A percentile compares a stretch with the other conserved stretches of the same genome.
phyloP scores from a whole-genome alignment of 1,284 basidiomycete species.

The Pseudozyma sp. region DNA sequence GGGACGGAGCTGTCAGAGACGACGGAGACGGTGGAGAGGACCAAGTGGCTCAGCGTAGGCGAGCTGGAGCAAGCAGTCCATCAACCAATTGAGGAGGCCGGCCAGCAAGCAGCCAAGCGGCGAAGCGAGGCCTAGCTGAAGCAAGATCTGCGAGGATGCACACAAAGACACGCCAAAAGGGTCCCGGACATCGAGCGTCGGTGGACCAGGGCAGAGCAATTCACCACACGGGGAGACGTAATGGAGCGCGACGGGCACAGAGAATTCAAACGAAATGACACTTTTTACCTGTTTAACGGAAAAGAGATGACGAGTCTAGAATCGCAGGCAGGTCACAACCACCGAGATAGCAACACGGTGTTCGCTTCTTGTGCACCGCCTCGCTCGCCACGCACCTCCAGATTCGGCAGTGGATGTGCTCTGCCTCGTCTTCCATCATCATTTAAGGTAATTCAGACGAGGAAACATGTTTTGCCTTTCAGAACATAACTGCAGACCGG shows the following conservation, averaged over 20 bases:
- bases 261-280: neutral
- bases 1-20: neutral
- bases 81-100: neutral
- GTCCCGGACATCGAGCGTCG: constrained; percentile 20
- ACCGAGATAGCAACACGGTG: too few species aligned
- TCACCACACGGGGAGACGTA: neutral
- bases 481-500: too few species aligned
- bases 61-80: neutral
- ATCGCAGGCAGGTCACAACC: too few species aligned
- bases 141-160: constrained; percentile 18
- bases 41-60: neutral
- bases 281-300: too few species aligned
- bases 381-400: too few species aligned
- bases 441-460: too few species aligned
- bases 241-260: neutral
- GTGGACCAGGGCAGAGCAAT: neutral
- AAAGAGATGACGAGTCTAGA: too few species aligned
- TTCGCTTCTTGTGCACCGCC: too few species aligned
- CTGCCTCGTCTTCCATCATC: too few species aligned
- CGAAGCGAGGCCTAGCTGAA: constrained; percentile 4
- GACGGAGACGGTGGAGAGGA: neutral
- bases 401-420: too few species aligned
- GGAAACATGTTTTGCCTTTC: too few species aligned
- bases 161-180: constrained; percentile 3
- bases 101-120: neutral